A percentile compares a stretch with the other conserved stretches of the same genome.
These are phyloP conservation scores for Pythium sukuiense DNA, from an alignment of 352 stramenopile species.

Conservation along the genomic window DNA sequence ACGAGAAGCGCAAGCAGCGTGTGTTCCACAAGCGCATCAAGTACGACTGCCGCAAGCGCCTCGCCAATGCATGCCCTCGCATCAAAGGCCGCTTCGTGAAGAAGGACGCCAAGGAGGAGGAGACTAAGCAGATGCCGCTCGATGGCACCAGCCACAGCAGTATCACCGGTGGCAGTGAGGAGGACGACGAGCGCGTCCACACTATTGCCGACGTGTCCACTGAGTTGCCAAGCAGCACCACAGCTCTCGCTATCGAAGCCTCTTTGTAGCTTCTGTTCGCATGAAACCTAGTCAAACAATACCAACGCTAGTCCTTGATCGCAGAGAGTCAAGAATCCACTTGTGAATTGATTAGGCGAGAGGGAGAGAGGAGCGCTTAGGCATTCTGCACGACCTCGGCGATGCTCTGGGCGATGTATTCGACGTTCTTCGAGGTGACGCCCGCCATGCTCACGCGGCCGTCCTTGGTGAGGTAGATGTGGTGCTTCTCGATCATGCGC, in stretches of 20 bases:
- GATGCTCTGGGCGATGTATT: slow-evolving; percentile 96
- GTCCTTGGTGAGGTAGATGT: slow-evolving; percentile 99
- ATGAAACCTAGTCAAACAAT: too few species aligned
- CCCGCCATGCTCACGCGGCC: slow-evolving; percentile 98
- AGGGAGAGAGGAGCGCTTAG: slow-evolving; percentile 30
- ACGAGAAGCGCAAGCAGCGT: slow-evolving; percentile 70
- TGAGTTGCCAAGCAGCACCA: too few species aligned
- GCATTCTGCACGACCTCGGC: slow-evolving; percentile 91
- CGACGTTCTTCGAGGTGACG: slow-evolving; percentile 96
- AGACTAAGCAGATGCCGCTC: background rate
- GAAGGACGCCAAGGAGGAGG: slow-evolving; percentile 21
- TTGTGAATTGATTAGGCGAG: background rate
- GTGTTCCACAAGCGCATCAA: slow-evolving; percentile 76
- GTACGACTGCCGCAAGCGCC: slow-evolving; percentile 67
- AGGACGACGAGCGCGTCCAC: background rate
- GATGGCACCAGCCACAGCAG: background rate
- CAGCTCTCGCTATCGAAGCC: too few species aligned
- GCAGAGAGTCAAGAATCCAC: too few species aligned
- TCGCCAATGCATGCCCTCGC: slow-evolving; percentile 66
- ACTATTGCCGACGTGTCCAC: too few species aligned
- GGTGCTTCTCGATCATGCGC: slow-evolving; percentile 93
- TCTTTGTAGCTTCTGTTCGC: too few species aligned
- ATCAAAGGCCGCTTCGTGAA: slow-evolving; percentile 73
- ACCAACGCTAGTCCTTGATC: too few species aligned
- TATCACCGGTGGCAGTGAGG: background rate